Percentiles rank a stretch among this genome's conserved stretches.
phyloP scores from a whole-genome alignment of 2,329 filamentous ascomycete species.

The Gliomastix tumulicola region DNA sequence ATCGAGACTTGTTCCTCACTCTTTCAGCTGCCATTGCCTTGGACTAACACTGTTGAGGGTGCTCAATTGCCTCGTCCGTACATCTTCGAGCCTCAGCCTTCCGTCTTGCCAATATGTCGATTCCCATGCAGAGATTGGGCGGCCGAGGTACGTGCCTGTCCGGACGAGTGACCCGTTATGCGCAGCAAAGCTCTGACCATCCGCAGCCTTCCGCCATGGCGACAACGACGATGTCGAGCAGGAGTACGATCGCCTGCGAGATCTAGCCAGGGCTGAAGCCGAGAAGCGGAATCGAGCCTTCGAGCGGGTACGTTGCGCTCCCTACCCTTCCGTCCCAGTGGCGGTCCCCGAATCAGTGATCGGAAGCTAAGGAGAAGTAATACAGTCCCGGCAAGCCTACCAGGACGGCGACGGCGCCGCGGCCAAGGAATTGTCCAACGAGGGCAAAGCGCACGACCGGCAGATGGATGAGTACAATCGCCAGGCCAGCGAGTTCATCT shows the following conservation, averaged over 20 bases:
- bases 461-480: slow-evolving; percentile 85
- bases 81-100: no score
- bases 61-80: no score
- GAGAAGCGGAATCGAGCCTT: slow-evolving; percentile 73
- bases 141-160: slow-evolving; percentile 30
- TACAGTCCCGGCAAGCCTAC: slow-evolving; percentile 74
- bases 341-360: background rate
- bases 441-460: slow-evolving; percentile 77
- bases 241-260: slow-evolving; percentile 88
- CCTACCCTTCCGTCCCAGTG: background rate
- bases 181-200: no score
- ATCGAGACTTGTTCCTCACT: no score
- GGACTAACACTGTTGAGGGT: no score
- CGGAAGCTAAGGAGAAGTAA: no score
- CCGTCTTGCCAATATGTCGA: slow-evolving; percentile 23
- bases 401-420: slow-evolving; percentile 69
- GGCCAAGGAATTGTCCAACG: slow-evolving; percentile 78
- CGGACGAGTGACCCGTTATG: background rate
- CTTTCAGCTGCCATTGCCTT: no score
- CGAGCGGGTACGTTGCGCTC: slow-evolving; percentile 47
- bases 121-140: slow-evolving; percentile 36
- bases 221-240: slow-evolving; percentile 63
- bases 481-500: slow-evolving; percentile 89
- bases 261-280: slow-evolving; percentile 74
- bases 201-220: slow-evolving; percentile 69